Evolutionary conservation across 2,329 filamentous ascomycete genomes (phyloP), one percentile per base, ranked within the genome.

Genomic region (Claviceps sp.): DNA sequence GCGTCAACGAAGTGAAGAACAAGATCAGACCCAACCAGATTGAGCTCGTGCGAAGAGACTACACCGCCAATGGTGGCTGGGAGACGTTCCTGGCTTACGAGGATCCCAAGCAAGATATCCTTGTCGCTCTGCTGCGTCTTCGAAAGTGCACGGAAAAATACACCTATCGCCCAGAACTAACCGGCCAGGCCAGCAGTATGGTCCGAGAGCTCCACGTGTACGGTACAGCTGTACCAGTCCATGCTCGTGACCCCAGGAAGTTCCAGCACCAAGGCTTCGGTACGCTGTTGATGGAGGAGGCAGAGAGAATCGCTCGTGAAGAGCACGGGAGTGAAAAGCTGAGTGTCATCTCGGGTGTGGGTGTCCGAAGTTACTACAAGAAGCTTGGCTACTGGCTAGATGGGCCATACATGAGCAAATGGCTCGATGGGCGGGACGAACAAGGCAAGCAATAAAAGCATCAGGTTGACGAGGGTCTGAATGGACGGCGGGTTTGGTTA

Each of bases 261-360:
- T 97, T 97, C 70, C 93, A 98, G 72, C 93, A 98, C 70, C 93
- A 96, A 66, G 93, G 93, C 0, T 98, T 95, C 59, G 93, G 93
- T 47, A 98, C 93, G 1, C 68, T 98, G 55, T 65, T 98, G 58
- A 98, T 98, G 94, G 91, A 97, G 64, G 91, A 97, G 70, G 94
- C 93, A 0, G 93, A 97, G 71, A 78, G 90, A 50, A 98, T 98
- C 57, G 91, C 94, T 0, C 79, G 88, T 52, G 86, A 96, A 57
- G 93, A 98, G 70, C 93, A 98, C 63, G 86, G 89, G 5, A 96
- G 90, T 60, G 77, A 78, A 55, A 98, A 98, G 76, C 88, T 98
- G 52, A 93, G 88, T 63, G 89, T 98, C 58, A 98, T 98, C 55
- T 95, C 89, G n/a, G 93, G 93, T 34, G 90, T 98, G 7, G 93